phyloP scores from a whole-genome alignment of 1,284 basidiomycete genomes.

The Marasmius oreades region DNA sequence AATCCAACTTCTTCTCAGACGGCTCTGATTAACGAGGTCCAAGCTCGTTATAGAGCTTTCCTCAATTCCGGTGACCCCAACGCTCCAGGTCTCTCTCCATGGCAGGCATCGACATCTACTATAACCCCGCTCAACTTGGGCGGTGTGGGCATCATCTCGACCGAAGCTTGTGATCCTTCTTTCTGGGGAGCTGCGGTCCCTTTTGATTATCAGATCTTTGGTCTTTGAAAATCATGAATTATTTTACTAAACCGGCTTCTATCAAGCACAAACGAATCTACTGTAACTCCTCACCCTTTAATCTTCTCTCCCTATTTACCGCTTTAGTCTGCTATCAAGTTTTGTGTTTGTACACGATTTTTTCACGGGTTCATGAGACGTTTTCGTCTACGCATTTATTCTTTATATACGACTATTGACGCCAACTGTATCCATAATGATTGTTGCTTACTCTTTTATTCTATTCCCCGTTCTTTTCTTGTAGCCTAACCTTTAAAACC shows the following conservation, averaged over 20 bases:
- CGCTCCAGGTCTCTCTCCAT: conserved; percentile 38
- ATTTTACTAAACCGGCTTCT: too few relatives aligned
- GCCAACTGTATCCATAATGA: neutral
- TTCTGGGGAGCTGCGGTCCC: conserved; percentile 64
- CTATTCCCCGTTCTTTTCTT: too few relatives aligned
- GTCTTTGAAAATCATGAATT: conserved; percentile 32
- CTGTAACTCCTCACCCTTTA: too few relatives aligned
- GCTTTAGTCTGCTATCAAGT: neutral
- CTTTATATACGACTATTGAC: neutral
- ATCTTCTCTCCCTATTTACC: too few relatives aligned
- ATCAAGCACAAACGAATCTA: too few relatives aligned
- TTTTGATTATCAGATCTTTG: conserved; percentile 70
- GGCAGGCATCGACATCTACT: conserved; percentile 50
- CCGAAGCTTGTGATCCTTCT: conserved; percentile 55
- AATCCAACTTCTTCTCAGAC: conserved; percentile 55
- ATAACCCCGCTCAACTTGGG: conserved; percentile 57
- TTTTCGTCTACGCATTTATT: neutral
- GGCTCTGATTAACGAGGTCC: conserved; percentile 59
- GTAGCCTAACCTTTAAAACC: too few relatives aligned
- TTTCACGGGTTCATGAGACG: neutral
- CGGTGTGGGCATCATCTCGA: conserved; percentile 41
- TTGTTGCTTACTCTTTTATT: too few relatives aligned
- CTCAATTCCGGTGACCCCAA: conserved; percentile 60
- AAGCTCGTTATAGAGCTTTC: conserved; percentile 67
- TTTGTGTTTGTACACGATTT: neutral